Evolutionary conservation across 768 basidiomycete genomes (phyloP).

Genomic region (Russula sp.): DNA sequence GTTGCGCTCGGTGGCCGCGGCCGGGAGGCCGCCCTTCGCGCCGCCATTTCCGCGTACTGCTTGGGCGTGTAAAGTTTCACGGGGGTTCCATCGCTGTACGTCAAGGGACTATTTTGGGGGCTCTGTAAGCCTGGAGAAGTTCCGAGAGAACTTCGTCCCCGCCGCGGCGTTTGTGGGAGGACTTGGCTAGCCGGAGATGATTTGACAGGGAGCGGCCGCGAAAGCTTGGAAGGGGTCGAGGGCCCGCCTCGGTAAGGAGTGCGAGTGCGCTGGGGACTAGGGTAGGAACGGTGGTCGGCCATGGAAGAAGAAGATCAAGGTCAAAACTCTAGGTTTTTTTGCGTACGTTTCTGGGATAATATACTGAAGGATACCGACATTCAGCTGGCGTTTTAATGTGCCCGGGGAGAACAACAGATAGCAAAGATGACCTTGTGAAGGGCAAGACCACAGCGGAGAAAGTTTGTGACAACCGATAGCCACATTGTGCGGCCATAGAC

Average conservation of each 20-base stretch:
- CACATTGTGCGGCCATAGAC: neutral
- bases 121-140: neutral
- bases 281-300: neutral
- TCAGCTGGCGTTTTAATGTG: neutral
- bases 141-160: neutral
- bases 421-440: neutral
- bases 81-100: neutral
- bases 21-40: neutral
- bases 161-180: neutral
- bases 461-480: neutral
- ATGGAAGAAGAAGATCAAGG: neutral
- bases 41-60: neutral
- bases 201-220: neutral
- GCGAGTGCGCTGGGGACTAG: neutral
- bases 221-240: neutral
- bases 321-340: neutral
- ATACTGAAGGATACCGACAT: neutral
- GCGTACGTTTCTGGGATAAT: neutral
- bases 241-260: slow-evolving; percentile 3
- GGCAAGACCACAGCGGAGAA: neutral
- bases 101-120: neutral
- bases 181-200: neutral
- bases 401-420: neutral
- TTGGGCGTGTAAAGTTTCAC: neutral
- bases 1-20: neutral